phyloP scores from a whole-genome alignment of 176 grass and related monocot species.

The Hordeum marinum region DNA sequence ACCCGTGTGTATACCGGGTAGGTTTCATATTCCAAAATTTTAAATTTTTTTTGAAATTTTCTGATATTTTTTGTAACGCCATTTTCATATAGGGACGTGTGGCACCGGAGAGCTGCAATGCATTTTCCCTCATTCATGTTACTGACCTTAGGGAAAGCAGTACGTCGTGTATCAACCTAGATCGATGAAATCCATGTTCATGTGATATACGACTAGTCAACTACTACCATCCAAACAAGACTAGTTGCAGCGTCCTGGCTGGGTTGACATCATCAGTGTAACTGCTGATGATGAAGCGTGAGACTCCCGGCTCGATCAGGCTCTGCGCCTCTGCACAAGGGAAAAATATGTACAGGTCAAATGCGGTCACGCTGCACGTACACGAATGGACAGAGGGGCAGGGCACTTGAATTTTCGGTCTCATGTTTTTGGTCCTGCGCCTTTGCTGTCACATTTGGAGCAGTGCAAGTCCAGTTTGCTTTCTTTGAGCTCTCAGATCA shows the following conservation, averaged over 20 bases:
- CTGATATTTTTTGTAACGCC: too few species aligned
- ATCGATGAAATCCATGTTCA: too few species aligned
- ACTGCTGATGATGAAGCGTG: constrained; percentile 9
- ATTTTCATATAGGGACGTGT: too few species aligned
- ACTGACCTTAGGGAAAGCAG: too few species aligned
- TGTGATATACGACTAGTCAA: too few species aligned
- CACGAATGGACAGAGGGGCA: background rate
- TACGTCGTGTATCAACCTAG: too few species aligned
- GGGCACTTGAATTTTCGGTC: background rate
- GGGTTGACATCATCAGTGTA: constrained; percentile 23
- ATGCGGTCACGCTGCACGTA: constrained; percentile 9
- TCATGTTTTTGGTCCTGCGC: background rate
- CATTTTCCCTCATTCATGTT: too few species aligned
- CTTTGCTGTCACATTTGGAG: background rate
- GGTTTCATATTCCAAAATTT: too few species aligned
- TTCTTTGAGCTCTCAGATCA: background rate
- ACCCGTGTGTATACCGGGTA: too few species aligned
- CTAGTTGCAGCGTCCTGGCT: constrained; percentile 10
- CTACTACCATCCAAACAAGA: background rate
- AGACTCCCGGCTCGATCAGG: background rate
- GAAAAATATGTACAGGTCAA: constrained; percentile 9
- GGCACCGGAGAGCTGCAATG: too few species aligned
- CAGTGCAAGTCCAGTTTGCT: background rate
- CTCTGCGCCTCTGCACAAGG: background rate
- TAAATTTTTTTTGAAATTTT: too few species aligned